These are phyloP conservation scores for Penstemon barbatus DNA, from an alignment of 257 asterid species.

Conservation along the genomic window DNA sequence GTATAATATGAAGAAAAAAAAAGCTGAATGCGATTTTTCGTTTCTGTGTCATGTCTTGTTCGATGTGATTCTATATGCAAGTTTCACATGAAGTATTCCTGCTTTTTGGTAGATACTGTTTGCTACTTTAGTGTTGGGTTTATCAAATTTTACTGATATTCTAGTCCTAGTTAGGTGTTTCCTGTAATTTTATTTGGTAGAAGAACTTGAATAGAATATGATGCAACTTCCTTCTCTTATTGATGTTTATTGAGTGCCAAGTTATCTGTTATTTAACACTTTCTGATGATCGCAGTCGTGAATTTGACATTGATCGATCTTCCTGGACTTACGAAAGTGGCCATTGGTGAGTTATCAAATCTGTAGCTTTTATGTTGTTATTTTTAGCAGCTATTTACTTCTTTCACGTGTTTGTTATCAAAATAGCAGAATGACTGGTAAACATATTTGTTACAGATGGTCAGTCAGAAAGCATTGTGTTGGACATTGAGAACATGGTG, in stretches of 20 bases:
- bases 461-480: constrained; percentile 89
- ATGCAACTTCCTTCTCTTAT: constrained; percentile 12
- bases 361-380: constrained; percentile 9
- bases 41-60: too few relatives aligned
- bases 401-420: constrained; percentile 1
- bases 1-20: too few relatives aligned
- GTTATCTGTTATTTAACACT: constrained; percentile 27
- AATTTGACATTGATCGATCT: constrained; percentile 94
- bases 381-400: constrained; percentile 11
- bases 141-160: not conserved
- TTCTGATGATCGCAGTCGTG: constrained; percentile 69
- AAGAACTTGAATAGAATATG: constrained; percentile 6
- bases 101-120: not conserved
- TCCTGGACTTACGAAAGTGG: constrained; percentile 98
- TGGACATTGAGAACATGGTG: constrained; percentile 95
- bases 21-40: too few relatives aligned
- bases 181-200: constrained; percentile 2
- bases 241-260: constrained; percentile 26
- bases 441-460: constrained; percentile 59
- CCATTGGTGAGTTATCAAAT: constrained; percentile 72
- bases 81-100: too few relatives aligned
- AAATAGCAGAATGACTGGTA: constrained; percentile 15
- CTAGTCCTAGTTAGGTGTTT: constrained; percentile 6
- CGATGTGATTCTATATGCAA: too few relatives aligned
- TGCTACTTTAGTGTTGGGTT: constrained; percentile 2